Evolutionary conservation across 169 alveolate genomes (phyloP), one percentile per base, ranked within the genome.

Genomic region (Haemoproteus tartakovskyi): DNA sequence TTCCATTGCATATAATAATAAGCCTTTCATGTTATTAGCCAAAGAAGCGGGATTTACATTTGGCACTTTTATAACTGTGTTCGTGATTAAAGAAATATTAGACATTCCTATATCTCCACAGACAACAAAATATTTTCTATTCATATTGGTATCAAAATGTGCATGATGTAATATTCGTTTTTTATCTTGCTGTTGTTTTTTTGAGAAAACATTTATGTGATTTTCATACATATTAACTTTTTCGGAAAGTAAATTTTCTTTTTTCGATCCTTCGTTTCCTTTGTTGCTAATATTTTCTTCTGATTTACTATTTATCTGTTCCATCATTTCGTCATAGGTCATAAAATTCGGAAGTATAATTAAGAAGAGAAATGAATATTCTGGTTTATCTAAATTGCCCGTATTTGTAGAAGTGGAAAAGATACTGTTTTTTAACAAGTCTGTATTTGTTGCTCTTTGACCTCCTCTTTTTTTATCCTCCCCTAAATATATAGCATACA

Each of bases 31-130:
- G 18, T 80, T 51, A 79, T 79, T 47, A n/a, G n/a, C n/a, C 40
- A 64, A 33, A 46, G 45, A 12, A 38, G 79, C 60, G 47, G 70
- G 48, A 18, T 56, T 48, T 38, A 83, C 86, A 30, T 63, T 47
- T 36, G 67, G 30, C 47, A 51, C 2, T 26, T 67, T 78, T 29
- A 86, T 46, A 5, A 80, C 87, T 26, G 87, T 80, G 59, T 88
- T 80, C 27, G 85, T 85, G 9, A 88, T 78, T 26, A 88, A 48
- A 6, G 90, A 85, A 21, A 88, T 85, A 43, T 85, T 80, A 18
- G 57, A 45, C 1, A 88, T 38, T 41, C 51, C 36, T 21, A 87
- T 60, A 12, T 67, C 43, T 40, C 84, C 84, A 26, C 89, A 87
- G 1, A 87, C 60, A 14, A 85, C 79, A 51, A 79, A 87, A 22